Evolutionary conservation across 768 basidiomycete species (phyloP), one percentile per base, ranked within the genome.

Genomic region (Calocera cornea): DNA sequence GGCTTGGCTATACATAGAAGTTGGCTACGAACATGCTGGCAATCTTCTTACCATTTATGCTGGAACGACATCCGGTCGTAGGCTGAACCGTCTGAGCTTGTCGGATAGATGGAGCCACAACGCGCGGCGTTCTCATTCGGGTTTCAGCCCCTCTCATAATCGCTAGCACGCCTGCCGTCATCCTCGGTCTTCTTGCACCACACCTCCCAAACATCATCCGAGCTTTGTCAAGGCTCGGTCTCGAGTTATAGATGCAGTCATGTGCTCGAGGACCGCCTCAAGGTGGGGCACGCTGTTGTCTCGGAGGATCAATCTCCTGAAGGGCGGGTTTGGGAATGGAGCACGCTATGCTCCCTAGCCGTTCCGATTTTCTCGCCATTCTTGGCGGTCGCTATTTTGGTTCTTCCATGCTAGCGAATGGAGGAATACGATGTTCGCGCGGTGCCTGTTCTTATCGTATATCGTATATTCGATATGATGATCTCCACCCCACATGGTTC

Each of bases 321-420:
- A 60, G 7, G 7, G 54, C 24, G 2, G 11, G 3, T 60, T 16
- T 16, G 27, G 27, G 14, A 60, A 16, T 60, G 27, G 14, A 38
- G 36, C 36, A 5, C 2, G 27, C 27, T 60, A 5, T 10, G 31
- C 14, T 60, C 2, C 54, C 2, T 29, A 27, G 27, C 3, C 7
- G 31, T 60, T 60, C 31, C 31, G 27, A 33, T 29, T 10, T 29
- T 10, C 31, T 60, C 10, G 8, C 54, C 54, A 60, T 60, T 12
- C 22, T 29, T 31, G 54, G 54, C 7, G 31, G 5, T 19, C 54
- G 54, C 54, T 27, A 16, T 27, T 27, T 16, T 5, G 2, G 54
- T 60, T 60, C 31, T 60, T 27, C 54, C 54, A 27, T 33, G 54
- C 54, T 60, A 60, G 54, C 54, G 54, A 60, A 60, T 60, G 54